Evolutionary conservation across 768 basidiomycete genomes (phyloP), one percentile per base, ranked within the genome.

Genomic region (Kwoniella bestiolae): DNA sequence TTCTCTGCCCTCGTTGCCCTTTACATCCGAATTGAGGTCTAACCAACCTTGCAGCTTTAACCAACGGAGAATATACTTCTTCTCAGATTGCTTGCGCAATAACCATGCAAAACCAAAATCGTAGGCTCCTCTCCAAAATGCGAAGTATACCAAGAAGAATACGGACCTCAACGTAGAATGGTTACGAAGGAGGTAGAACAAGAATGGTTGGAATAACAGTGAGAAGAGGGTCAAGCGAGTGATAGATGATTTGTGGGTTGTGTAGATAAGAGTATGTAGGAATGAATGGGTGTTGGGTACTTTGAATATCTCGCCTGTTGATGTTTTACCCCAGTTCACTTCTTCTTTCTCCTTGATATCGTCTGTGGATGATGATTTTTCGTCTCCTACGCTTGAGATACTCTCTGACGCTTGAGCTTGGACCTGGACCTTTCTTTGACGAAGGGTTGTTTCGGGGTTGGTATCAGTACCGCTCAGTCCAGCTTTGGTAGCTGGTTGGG

Each of bases 41-140:
- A 99, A 86, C 94, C 94, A 97, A 3, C 92, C 95, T 25, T 87
- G 82, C 3, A 85, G 83, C 62, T 90, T 86, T 1, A 97, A 85
- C 72, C 89, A 87, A 31, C 87, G 84, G 49, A 96, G 93, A 71
- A 99, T 91, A 91, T 92, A 97, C 74, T 87, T 90, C 82, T 87
- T 89, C 84, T 95, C 94, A 84, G 92, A 95, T 82, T 99, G 96
- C 79, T 91, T 90, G 9, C 92, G 92, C 63, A 99, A 84, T 11
- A 97, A 86, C 89, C 90, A 96, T 0, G 94, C 96, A 50, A 99
- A 86, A 0, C 95, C 95, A 32, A 86, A 89, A 80, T 99, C 91
- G 78, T 99, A 99, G 9, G 91, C 89, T 3, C 86, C 85, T 2
- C 96, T 84, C 93, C 94, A 99, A 80, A 97, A 91, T 9, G 88